A percentile compares a stretch with the other conserved stretches of the same genome.
These are phyloP conservation scores for Chytriomyces hyalinus DNA, from an alignment of 192 early-diverging fungal genomes.

Conservation along the genomic window DNA sequence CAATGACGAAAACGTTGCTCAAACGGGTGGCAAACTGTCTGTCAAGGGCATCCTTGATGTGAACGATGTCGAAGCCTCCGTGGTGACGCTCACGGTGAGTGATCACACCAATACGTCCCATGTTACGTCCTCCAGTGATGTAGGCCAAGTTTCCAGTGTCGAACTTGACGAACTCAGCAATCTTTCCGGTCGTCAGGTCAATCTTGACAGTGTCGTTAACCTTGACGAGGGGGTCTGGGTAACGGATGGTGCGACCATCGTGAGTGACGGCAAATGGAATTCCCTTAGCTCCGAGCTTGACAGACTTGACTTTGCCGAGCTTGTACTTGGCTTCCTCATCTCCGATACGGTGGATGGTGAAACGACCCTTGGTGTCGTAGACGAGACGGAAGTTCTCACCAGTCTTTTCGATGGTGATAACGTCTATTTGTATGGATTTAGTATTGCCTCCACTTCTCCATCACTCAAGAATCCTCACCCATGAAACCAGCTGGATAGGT, in stretches of 20 bases:
- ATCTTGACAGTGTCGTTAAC: conserved; percentile 99
- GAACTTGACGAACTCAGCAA: conserved; percentile 94
- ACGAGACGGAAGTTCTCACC: conserved; percentile 99
- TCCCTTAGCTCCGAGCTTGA: conserved; percentile 92
- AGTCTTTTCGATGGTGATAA: conserved; percentile 91
- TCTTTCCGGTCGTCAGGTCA: conserved; percentile 93
- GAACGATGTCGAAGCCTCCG: conserved; percentile 98
- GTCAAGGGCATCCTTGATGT: conserved; percentile 97
- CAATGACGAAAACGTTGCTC: conserved; percentile 89
- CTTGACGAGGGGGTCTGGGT: conserved; percentile 99
- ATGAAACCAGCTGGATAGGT: conserved; percentile 98
- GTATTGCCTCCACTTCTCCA: conserved; percentile 24
- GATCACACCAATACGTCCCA: conserved; percentile 96
- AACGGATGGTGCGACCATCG: conserved; percentile 99
- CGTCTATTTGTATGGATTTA: conserved; percentile 59
- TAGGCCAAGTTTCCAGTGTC: conserved; percentile 95
- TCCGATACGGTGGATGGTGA: conserved; percentile 98
- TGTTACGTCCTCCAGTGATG: conserved; percentile 98
- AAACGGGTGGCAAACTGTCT: conserved; percentile 97
- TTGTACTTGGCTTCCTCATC: conserved; percentile 99
- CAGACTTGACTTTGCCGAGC: conserved; percentile 96
- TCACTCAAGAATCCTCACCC: conserved; percentile 66
- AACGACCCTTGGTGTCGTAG: conserved; percentile 99
- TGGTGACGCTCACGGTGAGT: conserved; percentile 96
- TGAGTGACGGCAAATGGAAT: conserved; percentile 97